Conservation (phyloP, 805 yeast genomes). For the Sungouiozyma ichnusensis region DNA sequence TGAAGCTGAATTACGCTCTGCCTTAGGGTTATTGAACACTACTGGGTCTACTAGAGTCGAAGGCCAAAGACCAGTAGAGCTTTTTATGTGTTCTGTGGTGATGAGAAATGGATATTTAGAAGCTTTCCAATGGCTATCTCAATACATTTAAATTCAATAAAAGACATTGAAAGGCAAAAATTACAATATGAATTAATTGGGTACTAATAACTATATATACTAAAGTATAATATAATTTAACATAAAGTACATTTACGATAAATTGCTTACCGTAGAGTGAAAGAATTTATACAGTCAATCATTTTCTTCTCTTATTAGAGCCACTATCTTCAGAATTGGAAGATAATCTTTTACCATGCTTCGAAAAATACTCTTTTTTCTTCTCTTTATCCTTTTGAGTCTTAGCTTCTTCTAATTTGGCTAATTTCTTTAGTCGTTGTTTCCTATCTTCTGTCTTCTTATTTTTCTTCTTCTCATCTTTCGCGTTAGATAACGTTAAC, state of each 20-base stretch:
- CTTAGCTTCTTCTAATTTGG: slow-evolving; percentile 61
- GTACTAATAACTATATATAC: neutral
- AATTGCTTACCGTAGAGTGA: neutral
- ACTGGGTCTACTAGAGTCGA: slow-evolving; percentile 76
- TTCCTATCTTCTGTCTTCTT: slow-evolving; percentile 69
- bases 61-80: slow-evolving; percentile 82
- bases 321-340: slow-evolving; percentile 24
- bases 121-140: slow-evolving; percentile 96
- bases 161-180: slow-evolving; percentile 21
- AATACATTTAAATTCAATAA: slow-evolving; percentile 53
- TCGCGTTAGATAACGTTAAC: slow-evolving; percentile 73
- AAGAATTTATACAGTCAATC: too few species aligned
- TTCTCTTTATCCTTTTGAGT: slow-evolving; percentile 70
- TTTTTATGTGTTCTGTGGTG: slow-evolving; percentile 95
- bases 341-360: slow-evolving; percentile 55
- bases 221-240: neutral
- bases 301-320: slow-evolving; percentile 20
- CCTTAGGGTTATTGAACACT: slow-evolving; percentile 76
- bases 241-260: neutral
- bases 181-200: slow-evolving; percentile 18
- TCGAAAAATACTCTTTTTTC: slow-evolving; percentile 77
- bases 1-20: slow-evolving; percentile 87
- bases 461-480: slow-evolving; percentile 63
- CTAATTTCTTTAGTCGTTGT: slow-evolving; percentile 63
- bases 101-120: slow-evolving; percentile 99